Evolutionary conservation across 352 stramenopile genomes (phyloP).

Genomic region (Saprolegnia parasitica): DNA sequence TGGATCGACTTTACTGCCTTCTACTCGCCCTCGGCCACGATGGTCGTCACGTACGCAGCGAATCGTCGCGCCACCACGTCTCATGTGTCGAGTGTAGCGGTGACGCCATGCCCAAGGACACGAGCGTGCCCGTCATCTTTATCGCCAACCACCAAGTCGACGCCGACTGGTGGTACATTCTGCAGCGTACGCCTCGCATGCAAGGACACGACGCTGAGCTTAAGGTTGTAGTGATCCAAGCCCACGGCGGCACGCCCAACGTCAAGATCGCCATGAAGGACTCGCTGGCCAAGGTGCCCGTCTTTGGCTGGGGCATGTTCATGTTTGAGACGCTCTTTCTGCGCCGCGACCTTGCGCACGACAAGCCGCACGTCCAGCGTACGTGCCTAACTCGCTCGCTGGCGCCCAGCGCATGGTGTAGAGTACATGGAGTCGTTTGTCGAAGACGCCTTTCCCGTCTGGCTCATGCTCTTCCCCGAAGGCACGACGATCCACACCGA

Average conservation of each 20-base stretch:
- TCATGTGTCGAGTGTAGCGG: conserved; percentile 34
- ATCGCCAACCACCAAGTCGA: conserved; percentile 50
- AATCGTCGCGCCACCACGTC: background rate
- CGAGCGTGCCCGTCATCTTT: conserved; percentile 41
- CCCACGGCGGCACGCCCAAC: conserved; percentile 26
- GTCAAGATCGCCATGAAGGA: conserved; percentile 42
- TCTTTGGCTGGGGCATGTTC: conserved; percentile 36
- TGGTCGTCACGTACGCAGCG: conserved; percentile 17
- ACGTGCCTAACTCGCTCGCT: background rate
- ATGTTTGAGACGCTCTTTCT: conserved; percentile 47
- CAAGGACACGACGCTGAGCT: background rate
- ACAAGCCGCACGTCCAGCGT: conserved; percentile 1
- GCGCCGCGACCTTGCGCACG: conserved; percentile 33
- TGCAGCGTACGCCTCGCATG: conserved; percentile 31
- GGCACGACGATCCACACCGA: conserved; percentile 42
- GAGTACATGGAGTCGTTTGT: conserved; percentile 29
- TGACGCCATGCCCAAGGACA: conserved; percentile 40
- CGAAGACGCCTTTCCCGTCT: conserved; percentile 34
- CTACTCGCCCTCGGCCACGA: background rate
- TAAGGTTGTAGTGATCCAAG: conserved; percentile 28
- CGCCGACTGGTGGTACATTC: conserved; percentile 53
- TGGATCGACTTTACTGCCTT: conserved; percentile 13
- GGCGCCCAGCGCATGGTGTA: no score
- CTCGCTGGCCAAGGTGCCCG: conserved; percentile 31
- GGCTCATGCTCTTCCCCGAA: conserved; percentile 44